These are phyloP conservation scores for Sporothrix globosa DNA, from an alignment of 2,329 filamentous ascomycete genomes.

Conservation along the genomic window DNA sequence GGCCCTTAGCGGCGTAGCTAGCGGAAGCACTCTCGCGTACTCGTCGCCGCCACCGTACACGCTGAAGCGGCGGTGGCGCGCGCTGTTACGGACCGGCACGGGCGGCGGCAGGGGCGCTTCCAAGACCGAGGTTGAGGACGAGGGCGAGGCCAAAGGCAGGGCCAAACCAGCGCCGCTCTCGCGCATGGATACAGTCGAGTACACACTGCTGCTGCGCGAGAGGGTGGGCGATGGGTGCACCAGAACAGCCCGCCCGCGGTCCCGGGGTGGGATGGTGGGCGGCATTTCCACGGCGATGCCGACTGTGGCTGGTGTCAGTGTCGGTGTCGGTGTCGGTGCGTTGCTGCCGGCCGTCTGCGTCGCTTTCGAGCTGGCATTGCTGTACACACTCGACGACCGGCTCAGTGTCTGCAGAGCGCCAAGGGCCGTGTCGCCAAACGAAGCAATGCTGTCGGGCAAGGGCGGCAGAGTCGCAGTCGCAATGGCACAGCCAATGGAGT, in stretches of 20 bases:
- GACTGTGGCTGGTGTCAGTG: background rate
- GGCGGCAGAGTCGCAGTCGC: background rate
- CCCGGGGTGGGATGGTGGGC: constrained; percentile 27
- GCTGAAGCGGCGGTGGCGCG: constrained; percentile 34
- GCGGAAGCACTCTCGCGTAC: constrained; percentile 11
- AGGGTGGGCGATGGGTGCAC: background rate
- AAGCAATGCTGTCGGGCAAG: background rate
- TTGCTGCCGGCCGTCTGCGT: background rate
- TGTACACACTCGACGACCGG: constrained; percentile 30
- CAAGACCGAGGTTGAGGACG: background rate
- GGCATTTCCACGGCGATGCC: background rate
- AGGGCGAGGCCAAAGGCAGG: too few species aligned
- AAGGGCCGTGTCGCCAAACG: background rate
- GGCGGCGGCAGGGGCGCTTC: constrained; percentile 14
- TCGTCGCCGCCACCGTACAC: constrained; percentile 35
- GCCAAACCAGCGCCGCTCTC: background rate
- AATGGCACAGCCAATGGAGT: constrained; percentile 6
- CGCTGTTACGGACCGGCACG: constrained; percentile 26
- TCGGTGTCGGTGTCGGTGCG: background rate
- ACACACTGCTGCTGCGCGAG: constrained; percentile 33
- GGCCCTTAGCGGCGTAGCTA: background rate
- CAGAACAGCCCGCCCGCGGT: background rate
- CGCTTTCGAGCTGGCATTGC: constrained; percentile 24
- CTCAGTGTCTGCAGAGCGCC: constrained; percentile 2
- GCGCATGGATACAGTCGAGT: constrained; percentile 18